Percentiles rank a stretch among this genome's conserved stretches.
Conservation (phyloP, 225 moss, liverwort and hornwort species). For the Rhytidiadelphus loreus region DNA sequence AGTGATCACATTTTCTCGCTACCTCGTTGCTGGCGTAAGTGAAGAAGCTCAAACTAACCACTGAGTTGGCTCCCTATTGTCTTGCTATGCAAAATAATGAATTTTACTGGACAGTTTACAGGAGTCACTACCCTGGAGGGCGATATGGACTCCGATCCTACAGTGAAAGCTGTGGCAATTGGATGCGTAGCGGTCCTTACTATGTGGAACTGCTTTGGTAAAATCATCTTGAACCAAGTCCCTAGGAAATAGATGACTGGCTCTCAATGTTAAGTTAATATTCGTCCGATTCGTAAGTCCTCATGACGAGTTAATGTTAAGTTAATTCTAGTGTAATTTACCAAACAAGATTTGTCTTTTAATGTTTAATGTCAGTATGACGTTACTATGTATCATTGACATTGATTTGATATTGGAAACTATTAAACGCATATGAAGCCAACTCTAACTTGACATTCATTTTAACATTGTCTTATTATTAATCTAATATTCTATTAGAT, state of each 20-base stretch:
- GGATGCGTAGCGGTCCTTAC: slow-evolving; percentile 42
- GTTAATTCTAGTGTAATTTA: not conserved
- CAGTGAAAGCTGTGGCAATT: slow-evolving; percentile 48
- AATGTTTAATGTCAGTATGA: not conserved
- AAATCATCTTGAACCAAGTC: not conserved
- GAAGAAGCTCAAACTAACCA: not conserved
- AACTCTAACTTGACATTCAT: not conserved
- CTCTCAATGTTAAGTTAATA: not conserved
- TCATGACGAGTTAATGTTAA: not conserved
- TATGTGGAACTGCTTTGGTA: slow-evolving; percentile 68
- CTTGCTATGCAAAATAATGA: not conserved
- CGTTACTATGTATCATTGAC: not conserved
- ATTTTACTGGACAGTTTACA: slow-evolving; percentile 26
- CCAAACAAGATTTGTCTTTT: not conserved
- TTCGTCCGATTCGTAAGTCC: not conserved
- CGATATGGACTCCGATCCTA: slow-evolving; percentile 35
- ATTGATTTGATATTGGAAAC: not conserved
- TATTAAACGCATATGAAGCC: not conserved
- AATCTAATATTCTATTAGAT: not conserved
- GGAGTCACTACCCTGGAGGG: slow-evolving; percentile 10
- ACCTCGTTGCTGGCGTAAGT: slow-evolving; percentile 68
- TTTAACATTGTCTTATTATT: not conserved
- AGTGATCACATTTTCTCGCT: slow-evolving; percentile 51
- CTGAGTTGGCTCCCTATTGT: not conserved
- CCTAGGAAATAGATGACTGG: not conserved